These are phyloP conservation scores for Mycena leptocephala DNA, from an alignment of 768 basidiomycete species.

Conservation along the genomic window DNA sequence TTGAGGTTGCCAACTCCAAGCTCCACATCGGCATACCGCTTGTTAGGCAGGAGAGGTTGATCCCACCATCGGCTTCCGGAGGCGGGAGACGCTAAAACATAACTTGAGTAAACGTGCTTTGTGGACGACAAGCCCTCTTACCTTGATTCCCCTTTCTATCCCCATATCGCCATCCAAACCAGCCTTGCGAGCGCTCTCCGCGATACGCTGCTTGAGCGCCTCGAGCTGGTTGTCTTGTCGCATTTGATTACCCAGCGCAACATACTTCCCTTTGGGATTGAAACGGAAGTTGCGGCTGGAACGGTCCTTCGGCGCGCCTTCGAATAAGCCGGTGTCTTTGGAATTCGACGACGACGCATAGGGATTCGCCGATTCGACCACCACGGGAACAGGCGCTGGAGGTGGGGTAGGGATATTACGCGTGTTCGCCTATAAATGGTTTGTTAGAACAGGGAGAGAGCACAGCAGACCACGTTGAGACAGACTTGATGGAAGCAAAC, in stretches of 20 bases:
- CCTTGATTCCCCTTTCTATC: constrained; percentile 92
- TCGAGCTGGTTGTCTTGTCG: constrained; percentile 88
- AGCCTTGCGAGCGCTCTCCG: constrained; percentile 93
- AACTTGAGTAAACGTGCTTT: not conserved
- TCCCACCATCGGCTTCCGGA: constrained; percentile 99
- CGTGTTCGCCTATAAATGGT: constrained; percentile 72
- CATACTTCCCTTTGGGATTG: constrained; percentile 94
- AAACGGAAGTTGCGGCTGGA: constrained; percentile 84
- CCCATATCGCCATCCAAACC: constrained; percentile 96
- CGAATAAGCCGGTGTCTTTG: constrained; percentile 75
- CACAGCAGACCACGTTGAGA: not conserved
- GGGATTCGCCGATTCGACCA: constrained; percentile 72
- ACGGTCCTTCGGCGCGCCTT: constrained; percentile 83
- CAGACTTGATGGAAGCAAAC: constrained; percentile 93
- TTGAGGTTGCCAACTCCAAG: constrained; percentile 72
- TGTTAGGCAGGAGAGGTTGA: constrained; percentile 84
- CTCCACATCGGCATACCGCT: constrained; percentile 84
- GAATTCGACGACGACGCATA: constrained; percentile 73
- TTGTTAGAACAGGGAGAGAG: not conserved
- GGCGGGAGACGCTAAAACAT: constrained; percentile 81
- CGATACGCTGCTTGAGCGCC: constrained; percentile 93
- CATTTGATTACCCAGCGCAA: constrained; percentile 80
- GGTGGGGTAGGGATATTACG: constrained; percentile 82
- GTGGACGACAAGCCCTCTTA: constrained; percentile 49
- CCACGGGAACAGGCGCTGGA: constrained; percentile 59